These are phyloP conservation scores for Rubia yunnanensis DNA, from an alignment of 257 asterid genomes.

Conservation along the genomic window DNA sequence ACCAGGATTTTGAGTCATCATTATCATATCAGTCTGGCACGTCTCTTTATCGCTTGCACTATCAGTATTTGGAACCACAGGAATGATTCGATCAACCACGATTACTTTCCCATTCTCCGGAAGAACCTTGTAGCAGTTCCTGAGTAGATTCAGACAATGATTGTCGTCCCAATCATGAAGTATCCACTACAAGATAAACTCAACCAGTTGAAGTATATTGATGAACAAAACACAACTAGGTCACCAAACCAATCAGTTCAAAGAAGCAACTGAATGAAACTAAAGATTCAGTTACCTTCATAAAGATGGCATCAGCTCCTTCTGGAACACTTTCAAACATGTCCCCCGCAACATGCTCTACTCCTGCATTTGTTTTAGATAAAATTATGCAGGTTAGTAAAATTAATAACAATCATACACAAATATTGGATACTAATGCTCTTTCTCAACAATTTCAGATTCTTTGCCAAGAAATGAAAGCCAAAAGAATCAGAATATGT, in stretches of 20 bases:
- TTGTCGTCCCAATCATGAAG: slow-evolving; percentile 41
- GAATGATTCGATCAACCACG: slow-evolving; percentile 22
- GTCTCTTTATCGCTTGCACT: slow-evolving; percentile 11
- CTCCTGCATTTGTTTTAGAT: slow-evolving; percentile 20
- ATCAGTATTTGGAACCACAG: slow-evolving; percentile 14
- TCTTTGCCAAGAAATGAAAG: too few species aligned
- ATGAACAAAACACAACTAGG: too few species aligned
- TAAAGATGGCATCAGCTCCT: slow-evolving; percentile 33
- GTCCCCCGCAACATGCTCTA: slow-evolving; percentile 26
- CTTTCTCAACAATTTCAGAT: too few species aligned
- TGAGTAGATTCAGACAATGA: slow-evolving; percentile 27
- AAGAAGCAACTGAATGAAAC: not conserved
- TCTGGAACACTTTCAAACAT: slow-evolving; percentile 23
- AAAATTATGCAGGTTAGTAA: too few species aligned
- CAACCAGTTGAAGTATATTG: not conserved
- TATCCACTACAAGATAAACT: slow-evolving; percentile 26
- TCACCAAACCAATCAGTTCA: not conserved
- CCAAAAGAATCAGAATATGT: too few species aligned
- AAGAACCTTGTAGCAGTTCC: slow-evolving; percentile 29
- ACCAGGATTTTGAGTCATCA: slow-evolving; percentile 35
- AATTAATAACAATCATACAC: too few species aligned
- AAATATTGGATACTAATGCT: too few species aligned
- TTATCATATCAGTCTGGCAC: slow-evolving; percentile 22
- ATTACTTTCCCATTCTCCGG: slow-evolving; percentile 32
- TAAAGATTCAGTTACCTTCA: slow-evolving; percentile 21